A percentile compares a stretch with the other conserved stretches of the same genome.
These are phyloP conservation scores for Dryadomyces quercivorus DNA, from an alignment of 2,329 filamentous ascomycete species.

Conservation along the genomic window DNA sequence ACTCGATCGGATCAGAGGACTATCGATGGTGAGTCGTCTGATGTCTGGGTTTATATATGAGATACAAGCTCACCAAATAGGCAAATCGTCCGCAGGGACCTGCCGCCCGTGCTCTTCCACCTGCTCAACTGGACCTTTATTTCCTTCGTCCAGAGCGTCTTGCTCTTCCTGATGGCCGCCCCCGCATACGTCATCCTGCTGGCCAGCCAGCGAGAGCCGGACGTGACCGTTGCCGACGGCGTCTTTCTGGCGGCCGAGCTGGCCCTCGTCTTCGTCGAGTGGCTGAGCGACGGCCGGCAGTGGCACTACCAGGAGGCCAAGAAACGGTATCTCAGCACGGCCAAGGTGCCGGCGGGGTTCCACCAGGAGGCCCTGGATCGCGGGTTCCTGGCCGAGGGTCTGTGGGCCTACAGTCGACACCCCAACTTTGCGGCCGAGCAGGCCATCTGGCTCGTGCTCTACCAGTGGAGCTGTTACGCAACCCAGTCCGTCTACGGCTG, in stretches of 20 bases:
- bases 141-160: constrained; percentile 65
- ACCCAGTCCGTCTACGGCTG: constrained; percentile 65
- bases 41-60: not conserved
- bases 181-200: constrained; percentile 79
- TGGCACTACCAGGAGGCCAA: constrained; percentile 86
- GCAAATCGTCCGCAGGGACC: constrained; percentile 57
- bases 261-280: constrained; percentile 51
- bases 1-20: constrained; percentile 79
- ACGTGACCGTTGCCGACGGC: constrained; percentile 32
- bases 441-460: constrained; percentile 75
- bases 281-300: constrained; percentile 82
- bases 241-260: constrained; percentile 34
- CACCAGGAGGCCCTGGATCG: constrained; percentile 70
- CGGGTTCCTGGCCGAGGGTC: constrained; percentile 72
- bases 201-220: constrained; percentile 47
- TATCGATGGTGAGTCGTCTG: constrained; percentile 60
- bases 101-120: constrained; percentile 59
- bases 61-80: constrained; percentile 22
- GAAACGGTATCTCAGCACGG: constrained; percentile 57
- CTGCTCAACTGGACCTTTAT: constrained; percentile 87
- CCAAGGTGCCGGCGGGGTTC: constrained; percentile 54
- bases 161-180: constrained; percentile 62
- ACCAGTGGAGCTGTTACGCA: constrained; percentile 74
- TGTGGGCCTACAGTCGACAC: constrained; percentile 83
- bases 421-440: constrained; percentile 95